phyloP scores from a whole-genome alignment of 768 basidiomycete genomes.

The Boletus rubropictus region DNA sequence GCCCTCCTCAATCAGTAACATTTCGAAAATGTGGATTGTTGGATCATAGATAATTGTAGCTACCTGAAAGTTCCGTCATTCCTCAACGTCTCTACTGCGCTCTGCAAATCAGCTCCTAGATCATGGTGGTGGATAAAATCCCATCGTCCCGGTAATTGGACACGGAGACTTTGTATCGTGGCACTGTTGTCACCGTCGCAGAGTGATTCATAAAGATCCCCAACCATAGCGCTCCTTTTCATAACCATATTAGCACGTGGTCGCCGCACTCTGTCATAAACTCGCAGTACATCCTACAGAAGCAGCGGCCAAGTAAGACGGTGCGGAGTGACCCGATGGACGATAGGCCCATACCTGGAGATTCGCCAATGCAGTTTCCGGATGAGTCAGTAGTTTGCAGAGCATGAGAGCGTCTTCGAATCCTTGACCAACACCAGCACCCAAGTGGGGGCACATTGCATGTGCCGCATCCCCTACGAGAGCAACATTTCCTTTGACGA shows the following conservation, averaged over 20 bases:
- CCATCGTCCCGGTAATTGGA: conserved; percentile 38
- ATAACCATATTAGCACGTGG: conserved; percentile 48
- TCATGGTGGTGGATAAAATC: conserved; percentile 48
- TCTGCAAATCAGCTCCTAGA: conserved; percentile 35
- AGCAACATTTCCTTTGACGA: conserved; percentile 40
- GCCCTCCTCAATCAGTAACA: conserved; percentile 2
- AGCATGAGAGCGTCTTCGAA: conserved; percentile 51
- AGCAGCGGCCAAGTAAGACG: not conserved
- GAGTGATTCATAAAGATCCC: conserved; percentile 35
- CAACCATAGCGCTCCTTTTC: conserved; percentile 36
- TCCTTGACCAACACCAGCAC: conserved; percentile 55
- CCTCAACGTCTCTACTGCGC: conserved; percentile 24
- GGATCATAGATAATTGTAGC: not conserved
- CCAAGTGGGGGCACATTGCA: conserved; percentile 54
- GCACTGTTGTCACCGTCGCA: conserved; percentile 30
- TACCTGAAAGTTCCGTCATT: not conserved
- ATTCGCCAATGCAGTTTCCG: conserved; percentile 35
- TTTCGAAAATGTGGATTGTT: not conserved
- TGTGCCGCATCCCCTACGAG: conserved; percentile 57
- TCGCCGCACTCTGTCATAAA: conserved; percentile 41
- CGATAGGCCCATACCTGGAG: conserved; percentile 33
- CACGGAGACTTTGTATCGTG: conserved; percentile 26
- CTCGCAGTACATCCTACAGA: conserved; percentile 39
- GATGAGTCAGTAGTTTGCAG: conserved; percentile 40
- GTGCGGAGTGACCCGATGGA: not conserved